These are phyloP conservation scores for Triangularia setosa DNA, from an alignment of 2,329 filamentous ascomycete genomes.

Conservation along the genomic window DNA sequence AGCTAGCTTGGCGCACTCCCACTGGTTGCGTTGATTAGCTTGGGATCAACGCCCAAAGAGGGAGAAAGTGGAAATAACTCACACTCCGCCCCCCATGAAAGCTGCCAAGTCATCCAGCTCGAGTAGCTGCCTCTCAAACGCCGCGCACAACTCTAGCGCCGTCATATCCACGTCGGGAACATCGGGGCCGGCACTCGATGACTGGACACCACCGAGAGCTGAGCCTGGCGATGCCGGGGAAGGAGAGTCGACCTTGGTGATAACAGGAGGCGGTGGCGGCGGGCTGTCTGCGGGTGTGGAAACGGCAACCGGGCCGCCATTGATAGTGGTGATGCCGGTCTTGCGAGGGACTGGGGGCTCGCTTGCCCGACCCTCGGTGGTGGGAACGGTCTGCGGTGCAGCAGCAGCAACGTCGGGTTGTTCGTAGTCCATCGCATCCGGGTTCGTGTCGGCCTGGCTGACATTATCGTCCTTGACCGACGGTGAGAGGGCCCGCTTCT, in stretches of 20 bases:
- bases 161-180: constrained; percentile 49
- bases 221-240: constrained; percentile 29
- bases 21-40: neutral
- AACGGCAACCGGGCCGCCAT: constrained; percentile 49
- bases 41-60: neutral
- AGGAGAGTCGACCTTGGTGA: constrained; percentile 33
- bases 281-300: constrained; percentile 46
- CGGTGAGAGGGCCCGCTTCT: constrained; percentile 33
- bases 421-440: constrained; percentile 57
- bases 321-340: constrained; percentile 56
- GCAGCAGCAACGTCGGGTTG: constrained; percentile 36
- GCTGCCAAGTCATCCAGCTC: constrained; percentile 59
- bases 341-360: constrained; percentile 51
- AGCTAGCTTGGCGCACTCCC: neutral
- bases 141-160: constrained; percentile 52
- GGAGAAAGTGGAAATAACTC: constrained; percentile 23
- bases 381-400: constrained; percentile 28
- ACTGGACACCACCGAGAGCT: constrained; percentile 22
- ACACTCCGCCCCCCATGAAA: constrained; percentile 61
- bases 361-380: constrained; percentile 45
- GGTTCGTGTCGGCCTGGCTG: constrained; percentile 53
- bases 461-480: constrained; percentile 53
- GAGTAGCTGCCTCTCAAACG: constrained; percentile 57
- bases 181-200: constrained; percentile 21
- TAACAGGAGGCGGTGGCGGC: constrained; percentile 29